phyloP scores from a whole-genome alignment of 2,329 filamentous ascomycete genomes.

The Sphaceloma murrayae region DNA sequence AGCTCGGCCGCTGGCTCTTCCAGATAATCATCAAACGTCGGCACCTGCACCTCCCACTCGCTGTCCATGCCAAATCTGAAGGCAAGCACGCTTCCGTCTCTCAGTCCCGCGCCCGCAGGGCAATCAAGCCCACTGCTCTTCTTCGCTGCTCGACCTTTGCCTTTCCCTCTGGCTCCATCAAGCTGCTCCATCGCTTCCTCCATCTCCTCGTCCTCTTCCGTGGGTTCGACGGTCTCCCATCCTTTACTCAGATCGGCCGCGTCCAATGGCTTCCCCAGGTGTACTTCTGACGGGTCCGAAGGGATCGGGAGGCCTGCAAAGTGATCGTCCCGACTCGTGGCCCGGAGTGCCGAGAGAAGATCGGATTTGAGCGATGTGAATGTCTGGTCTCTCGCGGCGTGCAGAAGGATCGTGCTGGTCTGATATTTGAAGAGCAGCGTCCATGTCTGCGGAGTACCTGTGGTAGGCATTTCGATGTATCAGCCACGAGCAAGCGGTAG shows the following conservation, averaged over 20 bases:
- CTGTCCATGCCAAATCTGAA: constrained; percentile 27
- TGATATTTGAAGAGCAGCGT: constrained; percentile 41
- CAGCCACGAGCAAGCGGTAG: no score
- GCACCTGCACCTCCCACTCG: constrained; percentile 28
- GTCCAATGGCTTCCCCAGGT: constrained; percentile 35
- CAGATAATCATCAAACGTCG: constrained; percentile 28
- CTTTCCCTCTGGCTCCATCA: constrained; percentile 29
- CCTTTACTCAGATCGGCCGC: constrained; percentile 33
- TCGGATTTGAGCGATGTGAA: constrained; percentile 34
- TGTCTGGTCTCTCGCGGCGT: constrained; percentile 35
- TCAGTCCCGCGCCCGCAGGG: constrained; percentile 29
- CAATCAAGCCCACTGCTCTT: constrained; percentile 31
- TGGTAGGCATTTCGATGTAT: constrained; percentile 20
- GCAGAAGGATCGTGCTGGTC: constrained; percentile 39
- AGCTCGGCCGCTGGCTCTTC: constrained; percentile 20
- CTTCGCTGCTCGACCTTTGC: constrained; percentile 32
- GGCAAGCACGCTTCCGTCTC: constrained; percentile 28
- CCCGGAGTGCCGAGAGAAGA: constrained; percentile 34
- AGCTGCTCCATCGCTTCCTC: constrained; percentile 23
- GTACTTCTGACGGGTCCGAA: constrained; percentile 30
- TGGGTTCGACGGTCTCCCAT: constrained; percentile 30
- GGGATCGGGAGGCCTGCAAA: constrained; percentile 33
- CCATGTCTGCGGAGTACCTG: constrained; percentile 26
- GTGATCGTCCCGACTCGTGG: constrained; percentile 31
- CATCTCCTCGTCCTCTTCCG: constrained; percentile 21